Conservation (phyloP, 2,329 filamentous ascomycete genomes). For the Elsinoe necatrix region DNA sequence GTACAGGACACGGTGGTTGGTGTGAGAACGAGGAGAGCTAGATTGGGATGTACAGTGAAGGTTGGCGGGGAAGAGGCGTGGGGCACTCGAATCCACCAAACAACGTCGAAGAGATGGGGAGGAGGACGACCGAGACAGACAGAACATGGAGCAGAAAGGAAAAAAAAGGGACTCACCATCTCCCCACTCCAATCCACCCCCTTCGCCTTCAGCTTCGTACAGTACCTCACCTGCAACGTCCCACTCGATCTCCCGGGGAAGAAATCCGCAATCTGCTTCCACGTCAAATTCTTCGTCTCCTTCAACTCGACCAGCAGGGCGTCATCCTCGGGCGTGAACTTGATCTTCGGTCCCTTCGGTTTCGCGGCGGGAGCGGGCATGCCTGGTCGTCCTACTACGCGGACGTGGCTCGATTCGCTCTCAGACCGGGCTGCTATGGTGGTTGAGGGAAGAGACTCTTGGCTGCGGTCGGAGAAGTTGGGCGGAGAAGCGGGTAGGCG, state of each 20-base stretch:
- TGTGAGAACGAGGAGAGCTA: neutral
- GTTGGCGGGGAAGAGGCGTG: no score
- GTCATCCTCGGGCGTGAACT: constrained; percentile 90
- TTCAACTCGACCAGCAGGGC: constrained; percentile 80
- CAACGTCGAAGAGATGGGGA: no score
- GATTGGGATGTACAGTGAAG: no score
- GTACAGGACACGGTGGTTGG: neutral
- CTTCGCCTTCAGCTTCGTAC: constrained; percentile 90
- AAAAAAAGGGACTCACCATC: constrained; percentile 53
- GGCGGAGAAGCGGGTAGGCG: constrained; percentile 66
- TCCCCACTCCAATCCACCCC: constrained; percentile 90
- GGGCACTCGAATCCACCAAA: no score
- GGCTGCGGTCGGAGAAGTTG: constrained; percentile 49
- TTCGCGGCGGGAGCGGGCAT: constrained; percentile 77
- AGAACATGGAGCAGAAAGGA: neutral
- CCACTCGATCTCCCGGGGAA: constrained; percentile 86
- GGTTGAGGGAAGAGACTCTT: constrained; percentile 40
- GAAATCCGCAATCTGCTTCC: constrained; percentile 96
- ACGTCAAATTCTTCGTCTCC: constrained; percentile 88
- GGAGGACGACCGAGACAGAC: neutral
- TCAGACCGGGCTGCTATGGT: constrained; percentile 31
- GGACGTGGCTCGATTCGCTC: constrained; percentile 54
- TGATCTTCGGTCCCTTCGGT: constrained; percentile 80
- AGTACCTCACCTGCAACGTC: constrained; percentile 87
- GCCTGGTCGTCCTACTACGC: constrained; percentile 73